Evolutionary conservation across 225 moss, liverwort and hornwort species (phyloP).

Genomic region (Asterella californica): DNA sequence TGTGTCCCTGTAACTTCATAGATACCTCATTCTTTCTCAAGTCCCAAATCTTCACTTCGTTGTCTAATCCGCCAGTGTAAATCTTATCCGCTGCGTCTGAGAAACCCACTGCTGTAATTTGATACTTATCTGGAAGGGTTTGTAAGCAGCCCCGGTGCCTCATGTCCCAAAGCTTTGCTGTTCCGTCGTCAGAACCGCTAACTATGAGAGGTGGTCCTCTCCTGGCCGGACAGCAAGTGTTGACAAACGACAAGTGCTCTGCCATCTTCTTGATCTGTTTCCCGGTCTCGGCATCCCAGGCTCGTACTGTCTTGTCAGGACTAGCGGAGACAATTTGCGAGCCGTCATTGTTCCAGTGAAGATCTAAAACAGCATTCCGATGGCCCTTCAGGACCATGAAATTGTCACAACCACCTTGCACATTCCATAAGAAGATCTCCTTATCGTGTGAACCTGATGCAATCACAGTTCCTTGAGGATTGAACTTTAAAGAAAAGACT

Average conservation of each 20-base stretch:
- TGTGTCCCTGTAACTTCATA: conserved; percentile 89
- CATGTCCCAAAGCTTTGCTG: conserved; percentile 98
- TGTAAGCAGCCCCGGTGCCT: conserved; percentile 86
- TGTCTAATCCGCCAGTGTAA: conserved; percentile 91
- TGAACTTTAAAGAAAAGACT: conserved; percentile 85
- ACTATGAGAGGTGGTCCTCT: conserved; percentile 90
- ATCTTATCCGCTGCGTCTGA: conserved; percentile 92
- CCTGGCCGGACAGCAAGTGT: conserved; percentile 81
- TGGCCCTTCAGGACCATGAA: conserved; percentile 96
- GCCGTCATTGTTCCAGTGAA: conserved; percentile 89
- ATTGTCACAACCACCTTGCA: conserved; percentile 87
- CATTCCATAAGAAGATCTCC: conserved; percentile 96
- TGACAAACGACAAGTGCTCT: conserved; percentile 85
- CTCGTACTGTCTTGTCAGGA: conserved; percentile 93
- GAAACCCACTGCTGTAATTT: conserved; percentile 95
- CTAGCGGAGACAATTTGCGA: conserved; percentile 91
- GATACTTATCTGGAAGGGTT: conserved; percentile 90
- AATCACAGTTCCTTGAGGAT: conserved; percentile 85
- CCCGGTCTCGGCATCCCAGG: conserved; percentile 93
- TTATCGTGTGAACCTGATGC: conserved; percentile 96
- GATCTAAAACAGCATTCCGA: conserved; percentile 86
- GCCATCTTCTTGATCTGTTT: conserved; percentile 99
- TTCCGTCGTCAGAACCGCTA: conserved; percentile 94
- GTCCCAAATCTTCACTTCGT: conserved; percentile 96
- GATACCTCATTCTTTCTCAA: conserved; percentile 96